Evolutionary conservation across 176 grass and related monocot species (phyloP), one percentile per base, ranked within the genome.

Genomic region (Saccharum spontaneum): DNA sequence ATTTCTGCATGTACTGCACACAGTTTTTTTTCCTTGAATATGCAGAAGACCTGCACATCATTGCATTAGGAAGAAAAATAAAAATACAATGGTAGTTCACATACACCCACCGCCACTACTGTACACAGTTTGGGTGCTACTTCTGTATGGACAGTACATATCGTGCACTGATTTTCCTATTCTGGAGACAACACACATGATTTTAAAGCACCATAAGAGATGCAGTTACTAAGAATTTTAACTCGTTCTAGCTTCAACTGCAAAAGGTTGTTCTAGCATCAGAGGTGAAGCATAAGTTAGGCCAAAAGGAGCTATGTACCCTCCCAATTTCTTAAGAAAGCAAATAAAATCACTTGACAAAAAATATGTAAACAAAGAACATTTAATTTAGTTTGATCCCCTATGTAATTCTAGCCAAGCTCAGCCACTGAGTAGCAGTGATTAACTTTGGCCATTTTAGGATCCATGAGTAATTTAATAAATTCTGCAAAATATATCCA

Each of bases 171-270:
- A 8, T 38, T 38, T 38, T 38, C 67, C 48, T 60, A 28, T 33
- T 75, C 81, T 38, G 37, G 37, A 64, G 73, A 73, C 31, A 80
- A 55, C 67, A 12, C 67, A 67, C 41, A 49, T 68, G 23, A 75
- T 82, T 69, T 31, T 87, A 28, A 60, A 87, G 49, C 57, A 82
- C 39, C 30, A 72, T 63, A 41, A 49, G 8, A 5, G 12, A 79
- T 72, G 44, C 12, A 7, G 43, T 63, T 79, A 40, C 28, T 36
- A 87, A 75, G 10, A 75, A 8, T 55, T 48, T 48, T n/a, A 59
- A 75, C 61, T 81, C 57, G 61, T 38, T 86, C 66, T 40, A 79
- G 57, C 38, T 78, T 59, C 46, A 69, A 57, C 13, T n/a, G 59
- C 26, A 74, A 41, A 41, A 41, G 13, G 17, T 61, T 60, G 50